Base-by-base conservation (phyloP, 2,329 filamentous ascomycete species). In the Aspergillus sp. region DNA sequence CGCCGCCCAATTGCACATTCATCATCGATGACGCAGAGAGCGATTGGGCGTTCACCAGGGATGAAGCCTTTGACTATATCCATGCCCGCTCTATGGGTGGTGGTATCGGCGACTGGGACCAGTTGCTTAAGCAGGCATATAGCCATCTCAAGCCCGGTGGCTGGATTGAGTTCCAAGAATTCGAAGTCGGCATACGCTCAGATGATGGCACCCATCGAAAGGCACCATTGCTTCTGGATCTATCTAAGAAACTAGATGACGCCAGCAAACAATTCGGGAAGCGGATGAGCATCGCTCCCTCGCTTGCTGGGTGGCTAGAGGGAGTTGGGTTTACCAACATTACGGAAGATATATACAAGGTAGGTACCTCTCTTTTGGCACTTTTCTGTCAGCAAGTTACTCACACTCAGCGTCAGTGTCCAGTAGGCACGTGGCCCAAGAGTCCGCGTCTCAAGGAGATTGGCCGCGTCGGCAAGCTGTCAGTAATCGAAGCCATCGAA, bases 1-100 rank as follows among this genome's bases (percentile, higher is more conserved):
- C 82, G 3, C 80, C 81, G 2, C 73, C 79, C 1, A 84, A 84
- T 52, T 73, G 82, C 3, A 67, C 70, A 8, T 84, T 84, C 61
- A 76, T 78, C n/a, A 80, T 78, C 24, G 75, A 77, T 39, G 75
- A 77, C 35, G 71, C 68, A 6, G 75, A 77, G 61, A 70, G 71
- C 47, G 72, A 75, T 23, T 77, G 75, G 75, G 65, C 72, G 0
- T 77, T 73, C 47, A 61, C 66, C 64, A 65, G 76, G 64, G 64
- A 73, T 3, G 68, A 72, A 45, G 45, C 64, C 0, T 78, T 78
- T 51, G 75, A 78, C 55, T 76, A 70, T 55, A 74, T 78, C 40
- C 75, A 76, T 55, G 67, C 67, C 35, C 70, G 74, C 11, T 70
- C 66, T 46, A 54, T 77, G 62, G 69, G 64, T 35, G 75, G 75